Evolutionary conservation across 306 rosid genomes (phyloP), one percentile per base, ranked within the genome.

Genomic region (Ormosia emarginata): DNA sequence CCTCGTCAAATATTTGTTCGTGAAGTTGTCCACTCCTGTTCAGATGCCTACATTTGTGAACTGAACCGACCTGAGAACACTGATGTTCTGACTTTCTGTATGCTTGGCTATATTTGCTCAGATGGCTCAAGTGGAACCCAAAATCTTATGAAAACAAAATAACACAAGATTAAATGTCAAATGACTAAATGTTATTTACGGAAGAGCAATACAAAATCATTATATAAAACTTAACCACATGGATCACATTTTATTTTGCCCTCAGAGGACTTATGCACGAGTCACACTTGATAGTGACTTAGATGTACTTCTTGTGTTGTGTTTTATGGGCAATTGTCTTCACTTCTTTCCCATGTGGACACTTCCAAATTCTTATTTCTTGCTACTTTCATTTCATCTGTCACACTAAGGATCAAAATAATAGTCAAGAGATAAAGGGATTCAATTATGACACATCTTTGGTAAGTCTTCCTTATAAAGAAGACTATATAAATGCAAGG

Each of bases 251-350:
- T 73, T 30, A 72, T 53, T 71, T 71, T 73, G 57, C 17, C 33
- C 40, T 29, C 11, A 33, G 5, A 39, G 67, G 80, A 43, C 39
- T 67, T 75, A 43, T 44, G 61, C 55, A 7, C 43, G 85, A 66
- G 56, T 55, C 81, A 75, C 37, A 13, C 57, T 68, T 68, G 82
- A 82, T 29, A 59, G 57, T 8, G 78, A 82, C 73, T 67, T 76
- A 30, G 30, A 47, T 67, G 81, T 70, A 33, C 71, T 34, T 57
- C 41, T 34, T 55, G 29, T 47, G 24, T 47, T 15, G 57, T 17
- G 30, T 70, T 55, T 12, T 18, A 33, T 37, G 75, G 36, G 37
- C 71, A 33, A 8, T 24, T 67, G 55, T 46, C 24, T 62, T 36
- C 37, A 6, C 64, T 59, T 58, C 37, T 82, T 55, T 67, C 71